phyloP scores from a whole-genome alignment of 805 yeast genomes.

The Yarrowia alimentaria region DNA sequence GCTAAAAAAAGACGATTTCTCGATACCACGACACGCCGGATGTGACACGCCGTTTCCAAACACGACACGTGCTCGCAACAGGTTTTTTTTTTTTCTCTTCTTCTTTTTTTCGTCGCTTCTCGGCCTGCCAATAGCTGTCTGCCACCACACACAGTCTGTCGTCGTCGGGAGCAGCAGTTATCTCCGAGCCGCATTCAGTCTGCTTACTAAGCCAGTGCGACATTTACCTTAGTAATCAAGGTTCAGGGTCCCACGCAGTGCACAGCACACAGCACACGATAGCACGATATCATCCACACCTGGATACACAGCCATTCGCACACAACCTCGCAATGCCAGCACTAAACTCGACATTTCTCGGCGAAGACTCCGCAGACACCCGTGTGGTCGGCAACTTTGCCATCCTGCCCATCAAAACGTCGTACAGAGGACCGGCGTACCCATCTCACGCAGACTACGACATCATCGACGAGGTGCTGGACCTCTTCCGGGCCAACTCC shows the following conservation, averaged over 20 bases:
- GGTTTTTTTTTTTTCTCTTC: no score
- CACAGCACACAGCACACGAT: background rate
- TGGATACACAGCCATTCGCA: no score
- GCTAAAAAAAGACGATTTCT: no score
- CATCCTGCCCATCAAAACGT: slow-evolving; percentile 79
- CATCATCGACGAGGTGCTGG: slow-evolving; percentile 85
- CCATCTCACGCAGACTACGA: slow-evolving; percentile 75
- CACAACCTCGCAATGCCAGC: slow-evolving; percentile 35
- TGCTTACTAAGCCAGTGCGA: background rate
- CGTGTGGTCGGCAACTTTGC: slow-evolving; percentile 66
- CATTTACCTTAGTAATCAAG: slow-evolving; percentile 20
- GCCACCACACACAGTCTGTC: no score
- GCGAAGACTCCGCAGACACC: slow-evolving; percentile 37
- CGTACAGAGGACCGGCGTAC: slow-evolving; percentile 87
- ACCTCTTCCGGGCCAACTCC: slow-evolving; percentile 91
- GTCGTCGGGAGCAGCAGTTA: no score
- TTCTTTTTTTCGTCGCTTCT: no score
- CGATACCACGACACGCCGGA: no score
- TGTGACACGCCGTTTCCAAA: no score
- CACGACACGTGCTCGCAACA: no score
- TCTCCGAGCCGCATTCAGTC: no score
- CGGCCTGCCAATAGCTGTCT: no score
- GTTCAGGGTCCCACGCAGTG: background rate
- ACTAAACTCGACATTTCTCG: slow-evolving; percentile 41
- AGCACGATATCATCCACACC: no score